These are phyloP conservation scores for Paramecium pentaurelia DNA, from an alignment of 73 alveolate genomes.

Conservation along the genomic window DNA sequence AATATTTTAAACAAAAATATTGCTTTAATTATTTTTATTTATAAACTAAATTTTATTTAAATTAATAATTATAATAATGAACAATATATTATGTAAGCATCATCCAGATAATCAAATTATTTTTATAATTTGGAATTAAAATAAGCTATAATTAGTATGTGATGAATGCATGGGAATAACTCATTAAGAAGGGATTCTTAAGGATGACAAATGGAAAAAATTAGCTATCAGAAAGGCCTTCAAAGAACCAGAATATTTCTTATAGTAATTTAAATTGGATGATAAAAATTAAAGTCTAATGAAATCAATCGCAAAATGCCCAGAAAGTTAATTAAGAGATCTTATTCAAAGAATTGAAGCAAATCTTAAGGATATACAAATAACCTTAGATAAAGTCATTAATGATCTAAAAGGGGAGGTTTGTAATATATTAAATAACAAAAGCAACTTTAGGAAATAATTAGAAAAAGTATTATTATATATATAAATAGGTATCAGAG, in stretches of 20 bases:
- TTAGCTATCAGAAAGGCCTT: background rate
- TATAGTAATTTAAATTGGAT: background rate
- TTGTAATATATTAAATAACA: background rate
- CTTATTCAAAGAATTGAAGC: background rate
- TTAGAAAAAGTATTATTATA: background rate
- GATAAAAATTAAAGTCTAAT: background rate
- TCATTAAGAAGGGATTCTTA: background rate
- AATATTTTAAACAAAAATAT: background rate
- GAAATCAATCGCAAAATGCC: background rate
- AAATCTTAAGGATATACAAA: background rate
- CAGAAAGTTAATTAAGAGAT: background rate
- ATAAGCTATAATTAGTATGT: background rate
- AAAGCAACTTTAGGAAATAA: background rate
- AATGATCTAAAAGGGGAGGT: background rate
- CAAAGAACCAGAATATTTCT: background rate
- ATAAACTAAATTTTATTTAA: too few relatives aligned
- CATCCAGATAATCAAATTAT: background rate
- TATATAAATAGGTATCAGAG: background rate
- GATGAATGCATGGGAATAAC: background rate
- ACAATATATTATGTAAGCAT: background rate
- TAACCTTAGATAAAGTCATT: background rate
- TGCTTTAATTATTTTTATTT: background rate
- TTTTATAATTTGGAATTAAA: background rate
- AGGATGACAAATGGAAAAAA: background rate
- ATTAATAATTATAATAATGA: background rate